Evolutionary conservation across 805 yeast species (phyloP).

Genomic region (Metschnikowia santaceciliae): DNA sequence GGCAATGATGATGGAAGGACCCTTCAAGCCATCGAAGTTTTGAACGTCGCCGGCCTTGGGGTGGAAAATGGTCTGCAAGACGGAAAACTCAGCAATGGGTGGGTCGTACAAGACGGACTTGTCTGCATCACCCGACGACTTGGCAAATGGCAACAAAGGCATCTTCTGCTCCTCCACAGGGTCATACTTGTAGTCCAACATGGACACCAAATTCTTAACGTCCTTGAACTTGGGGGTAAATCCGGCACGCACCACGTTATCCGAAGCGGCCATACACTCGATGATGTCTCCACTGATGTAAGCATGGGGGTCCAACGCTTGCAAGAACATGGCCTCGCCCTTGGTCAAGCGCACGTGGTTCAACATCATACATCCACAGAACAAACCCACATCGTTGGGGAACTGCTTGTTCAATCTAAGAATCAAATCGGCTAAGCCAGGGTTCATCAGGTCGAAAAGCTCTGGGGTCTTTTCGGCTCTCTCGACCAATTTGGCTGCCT

Average conservation of each 20-base stretch:
- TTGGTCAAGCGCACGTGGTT: conserved; percentile 78
- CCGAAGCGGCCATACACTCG: conserved; percentile 99
- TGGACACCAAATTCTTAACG: conserved; percentile 79
- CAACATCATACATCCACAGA: conserved; percentile 90
- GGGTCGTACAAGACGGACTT: conserved; percentile 77
- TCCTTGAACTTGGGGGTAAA: conserved; percentile 99
- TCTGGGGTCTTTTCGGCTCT: conserved; percentile 60
- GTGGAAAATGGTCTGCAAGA: conserved; percentile 72
- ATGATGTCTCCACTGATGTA: conserved; percentile 95
- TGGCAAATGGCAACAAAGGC: conserved; percentile 56
- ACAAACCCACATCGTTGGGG: conserved; percentile 90
- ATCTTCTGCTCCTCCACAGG: conserved; percentile 92
- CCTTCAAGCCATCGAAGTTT: conserved; percentile 58
- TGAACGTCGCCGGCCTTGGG: conserved; percentile 46
- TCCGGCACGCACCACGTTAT: conserved; percentile 97
- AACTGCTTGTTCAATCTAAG: conserved; percentile 80
- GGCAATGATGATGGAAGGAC: conserved; percentile 84
- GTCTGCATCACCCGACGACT: conserved; percentile 61
- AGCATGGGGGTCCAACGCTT: conserved; percentile 98
- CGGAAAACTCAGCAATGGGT: conserved; percentile 94
- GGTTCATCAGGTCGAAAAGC: conserved; percentile 45
- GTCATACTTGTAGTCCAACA: conserved; percentile 86
- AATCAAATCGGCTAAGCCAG: conserved; percentile 66
- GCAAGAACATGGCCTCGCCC: conserved; percentile 96
- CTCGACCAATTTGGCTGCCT: conserved; percentile 62